Conservation (phyloP, 2,329 filamentous ascomycete genomes). For the Stagonosporopsis cucurbitacearum region DNA sequence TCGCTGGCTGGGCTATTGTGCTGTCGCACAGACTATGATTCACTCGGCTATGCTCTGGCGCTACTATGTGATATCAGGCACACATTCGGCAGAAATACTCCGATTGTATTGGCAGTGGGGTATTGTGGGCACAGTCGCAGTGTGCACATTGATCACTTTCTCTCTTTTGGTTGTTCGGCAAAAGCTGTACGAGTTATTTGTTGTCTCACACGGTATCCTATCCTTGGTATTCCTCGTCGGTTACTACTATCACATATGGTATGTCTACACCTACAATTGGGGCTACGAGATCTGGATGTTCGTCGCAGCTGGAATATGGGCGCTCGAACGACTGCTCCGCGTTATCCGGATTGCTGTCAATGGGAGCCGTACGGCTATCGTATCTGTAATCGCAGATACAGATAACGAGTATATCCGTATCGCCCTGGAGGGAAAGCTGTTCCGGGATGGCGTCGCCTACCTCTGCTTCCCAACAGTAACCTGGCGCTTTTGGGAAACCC, state of each 20-base stretch:
- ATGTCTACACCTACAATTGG: slow-evolving; percentile 30
- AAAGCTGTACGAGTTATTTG: slow-evolving; percentile 24
- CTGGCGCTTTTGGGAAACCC: slow-evolving; percentile 56
- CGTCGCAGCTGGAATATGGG: slow-evolving; percentile 52
- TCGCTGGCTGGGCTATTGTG: slow-evolving; percentile 32
- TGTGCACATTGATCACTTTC: slow-evolving; percentile 32
- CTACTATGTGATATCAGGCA: background rate
- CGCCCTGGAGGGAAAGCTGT: background rate
- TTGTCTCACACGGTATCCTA: slow-evolving; percentile 36
- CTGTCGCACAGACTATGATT: slow-evolving; percentile 21
- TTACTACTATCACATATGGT: slow-evolving; percentile 49
- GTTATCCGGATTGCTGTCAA: background rate
- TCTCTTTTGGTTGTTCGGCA: slow-evolving; percentile 37
- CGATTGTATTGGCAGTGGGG: slow-evolving; percentile 47
- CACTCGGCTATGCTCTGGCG: slow-evolving; percentile 15
- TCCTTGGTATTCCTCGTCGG: slow-evolving; percentile 34
- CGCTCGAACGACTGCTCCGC: slow-evolving; percentile 54
- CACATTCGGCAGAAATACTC: slow-evolving; percentile 22
- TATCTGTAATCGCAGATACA: background rate
- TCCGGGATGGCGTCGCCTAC: slow-evolving; percentile 33
- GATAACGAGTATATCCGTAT: background rate
- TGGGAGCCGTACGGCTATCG: background rate
- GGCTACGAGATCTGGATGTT: slow-evolving; percentile 57
- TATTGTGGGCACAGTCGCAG: slow-evolving; percentile 41
- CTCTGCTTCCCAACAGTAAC: slow-evolving; percentile 58